These are phyloP conservation scores for Trichoderma sp. DNA, from an alignment of 2,329 filamentous ascomycete species.

Conservation along the genomic window DNA sequence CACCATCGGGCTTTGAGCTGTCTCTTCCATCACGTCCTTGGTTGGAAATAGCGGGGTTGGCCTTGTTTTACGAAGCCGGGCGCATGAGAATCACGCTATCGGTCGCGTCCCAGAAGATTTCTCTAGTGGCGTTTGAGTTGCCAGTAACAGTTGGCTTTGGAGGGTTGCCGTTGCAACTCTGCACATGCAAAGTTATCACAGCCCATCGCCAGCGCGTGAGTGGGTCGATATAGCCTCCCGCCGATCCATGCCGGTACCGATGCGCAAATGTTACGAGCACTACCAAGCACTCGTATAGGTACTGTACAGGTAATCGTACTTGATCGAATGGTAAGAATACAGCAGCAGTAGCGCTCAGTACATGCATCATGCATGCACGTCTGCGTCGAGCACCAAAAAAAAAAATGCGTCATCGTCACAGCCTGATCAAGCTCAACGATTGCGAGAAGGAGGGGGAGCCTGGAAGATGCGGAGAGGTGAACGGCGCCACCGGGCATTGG, in stretches of 20 bases:
- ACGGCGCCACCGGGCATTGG: not conserved
- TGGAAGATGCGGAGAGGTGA: not conserved
- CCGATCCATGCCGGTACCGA: constrained; percentile 13
- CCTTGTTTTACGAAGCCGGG: not conserved
- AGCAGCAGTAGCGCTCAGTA: not conserved
- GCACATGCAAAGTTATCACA: constrained; percentile 14
- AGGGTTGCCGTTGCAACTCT: constrained; percentile 13
- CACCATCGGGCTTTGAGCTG: not conserved
- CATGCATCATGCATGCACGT: constrained; percentile 3
- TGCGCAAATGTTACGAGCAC: not conserved
- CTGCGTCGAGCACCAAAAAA: not conserved
- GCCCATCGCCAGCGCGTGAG: constrained; percentile 7
- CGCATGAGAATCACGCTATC: constrained; percentile 1
- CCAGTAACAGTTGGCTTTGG: not conserved
- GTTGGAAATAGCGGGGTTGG: not conserved
- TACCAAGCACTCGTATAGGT: not conserved
- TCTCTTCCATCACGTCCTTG: not conserved
- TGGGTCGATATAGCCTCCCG: constrained; percentile 16
- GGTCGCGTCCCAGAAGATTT: not conserved
- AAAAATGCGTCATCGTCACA: not conserved
- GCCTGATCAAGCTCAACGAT: not conserved
- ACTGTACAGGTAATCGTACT: not conserved
- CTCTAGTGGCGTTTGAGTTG: constrained; percentile 12
- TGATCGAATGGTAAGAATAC: not conserved
- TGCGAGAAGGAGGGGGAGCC: not conserved